Percentiles rank a stretch among this genome's conserved stretches.
Evolutionary conservation across 805 yeast genomes (phyloP).

Genomic region (Monosporozyma aquatica): DNA sequence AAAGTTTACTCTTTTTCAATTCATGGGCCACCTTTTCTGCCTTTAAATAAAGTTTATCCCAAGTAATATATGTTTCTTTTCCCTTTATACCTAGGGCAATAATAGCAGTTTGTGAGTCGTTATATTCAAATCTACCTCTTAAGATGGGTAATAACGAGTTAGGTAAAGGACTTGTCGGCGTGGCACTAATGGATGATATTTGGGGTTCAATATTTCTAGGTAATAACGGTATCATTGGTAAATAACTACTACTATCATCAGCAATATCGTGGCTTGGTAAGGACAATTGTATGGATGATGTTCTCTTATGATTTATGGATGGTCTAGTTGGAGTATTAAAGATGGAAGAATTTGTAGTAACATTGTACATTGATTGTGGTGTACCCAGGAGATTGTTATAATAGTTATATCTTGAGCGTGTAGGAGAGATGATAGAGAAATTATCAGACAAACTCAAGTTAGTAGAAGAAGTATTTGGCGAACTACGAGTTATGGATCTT

Average conservation of each 20-base stretch:
- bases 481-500: neutral
- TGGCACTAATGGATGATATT: slow-evolving; percentile 19
- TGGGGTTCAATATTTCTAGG: slow-evolving; percentile 32
- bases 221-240: slow-evolving; percentile 29
- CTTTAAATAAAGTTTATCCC: slow-evolving; percentile 80
- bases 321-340: slow-evolving; percentile 10
- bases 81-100: slow-evolving; percentile 68
- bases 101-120: slow-evolving; percentile 62
- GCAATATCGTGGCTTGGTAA: slow-evolving; percentile 26
- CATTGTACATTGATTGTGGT: slow-evolving; percentile 7
- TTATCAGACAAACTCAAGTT: slow-evolving; percentile 2
- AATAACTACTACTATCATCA: slow-evolving; percentile 9
- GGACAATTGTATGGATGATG: slow-evolving; percentile 23
- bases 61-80: slow-evolving; percentile 69
- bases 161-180: slow-evolving; percentile 13
- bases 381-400: neutral
- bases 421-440: slow-evolving; percentile 6
- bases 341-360: slow-evolving; percentile 5
- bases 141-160: slow-evolving; percentile 58
- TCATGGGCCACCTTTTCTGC: slow-evolving; percentile 77
- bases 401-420: slow-evolving; percentile 1
- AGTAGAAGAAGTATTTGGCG: neutral
- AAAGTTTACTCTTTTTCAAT: slow-evolving; percentile 31
- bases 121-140: slow-evolving; percentile 59
- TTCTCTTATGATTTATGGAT: slow-evolving; percentile 8